Percentiles rank a stretch among this genome's conserved stretches.
Evolutionary conservation across 768 basidiomycete species (phyloP).

Genomic region (Strobilomyces confusus): DNA sequence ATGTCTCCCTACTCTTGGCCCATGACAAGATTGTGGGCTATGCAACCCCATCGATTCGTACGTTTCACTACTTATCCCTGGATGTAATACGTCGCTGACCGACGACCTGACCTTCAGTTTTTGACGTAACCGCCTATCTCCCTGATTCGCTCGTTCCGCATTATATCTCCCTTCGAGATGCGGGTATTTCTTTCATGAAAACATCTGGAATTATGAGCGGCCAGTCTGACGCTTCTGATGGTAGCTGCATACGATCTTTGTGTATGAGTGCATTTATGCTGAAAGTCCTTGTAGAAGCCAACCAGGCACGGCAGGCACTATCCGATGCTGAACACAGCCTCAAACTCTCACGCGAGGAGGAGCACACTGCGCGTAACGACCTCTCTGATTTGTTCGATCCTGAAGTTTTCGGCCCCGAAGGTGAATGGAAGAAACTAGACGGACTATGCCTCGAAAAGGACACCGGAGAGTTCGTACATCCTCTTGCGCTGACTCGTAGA

Average conservation of each 20-base stretch:
- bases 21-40: slow-evolving; percentile 67
- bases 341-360: slow-evolving; percentile 46
- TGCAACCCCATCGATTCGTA: slow-evolving; percentile 50
- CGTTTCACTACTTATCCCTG: slow-evolving; percentile 27
- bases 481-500: neutral
- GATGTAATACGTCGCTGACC: neutral
- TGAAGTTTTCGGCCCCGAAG: slow-evolving; percentile 68
- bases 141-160: slow-evolving; percentile 75
- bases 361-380: slow-evolving; percentile 52
- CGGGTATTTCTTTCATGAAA: slow-evolving; percentile 58
- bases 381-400: slow-evolving; percentile 62
- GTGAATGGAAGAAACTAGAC: slow-evolving; percentile 96
- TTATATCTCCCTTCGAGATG: slow-evolving; percentile 65
- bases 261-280: neutral
- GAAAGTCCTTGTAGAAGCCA: slow-evolving; percentile 40
- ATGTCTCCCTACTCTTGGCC: slow-evolving; percentile 69
- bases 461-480: slow-evolving; percentile 79
- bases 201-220: slow-evolving; percentile 55
- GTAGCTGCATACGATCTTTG: slow-evolving; percentile 22
- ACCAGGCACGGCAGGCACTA: slow-evolving; percentile 58
- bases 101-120: slow-evolving; percentile 48
- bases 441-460: slow-evolving; percentile 75
- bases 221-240: slow-evolving; percentile 37
- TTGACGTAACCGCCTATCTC: slow-evolving; percentile 75
- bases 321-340: slow-evolving; percentile 62